Percentiles rank a stretch among this genome's conserved stretches.
Conservation (phyloP, 768 basidiomycete genomes). For the Phaffia australis region DNA sequence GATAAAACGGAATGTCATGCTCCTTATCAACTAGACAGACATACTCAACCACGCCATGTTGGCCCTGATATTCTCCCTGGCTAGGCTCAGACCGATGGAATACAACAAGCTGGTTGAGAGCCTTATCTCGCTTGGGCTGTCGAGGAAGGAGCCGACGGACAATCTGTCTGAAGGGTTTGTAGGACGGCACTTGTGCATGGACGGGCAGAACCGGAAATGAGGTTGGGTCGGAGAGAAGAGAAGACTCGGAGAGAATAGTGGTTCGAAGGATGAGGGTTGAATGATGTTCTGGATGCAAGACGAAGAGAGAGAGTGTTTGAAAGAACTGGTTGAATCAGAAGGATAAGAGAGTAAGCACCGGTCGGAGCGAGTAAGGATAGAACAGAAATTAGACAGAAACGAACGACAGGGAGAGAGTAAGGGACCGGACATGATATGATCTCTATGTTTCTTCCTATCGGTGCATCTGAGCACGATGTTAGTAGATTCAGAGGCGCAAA, state of each 20-base stretch:
- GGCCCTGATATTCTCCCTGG: background rate
- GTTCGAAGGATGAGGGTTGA: constrained; percentile 81
- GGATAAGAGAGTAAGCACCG: background rate
- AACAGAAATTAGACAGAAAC: background rate
- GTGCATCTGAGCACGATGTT: constrained; percentile 29
- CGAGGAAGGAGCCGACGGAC: constrained; percentile 41
- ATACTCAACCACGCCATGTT: constrained; percentile 14
- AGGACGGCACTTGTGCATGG: background rate
- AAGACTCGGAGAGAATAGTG: constrained; percentile 45
- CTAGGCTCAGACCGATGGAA: constrained; percentile 44
- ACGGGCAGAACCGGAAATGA: background rate
- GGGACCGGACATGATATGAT: constrained; percentile 7
- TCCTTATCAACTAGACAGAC: constrained; percentile 35
- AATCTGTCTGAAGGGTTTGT: constrained; percentile 16
- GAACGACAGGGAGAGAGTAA: constrained; percentile 1
- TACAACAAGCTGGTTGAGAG: constrained; percentile 66
- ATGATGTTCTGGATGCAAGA: constrained; percentile 86
- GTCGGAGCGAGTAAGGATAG: background rate
- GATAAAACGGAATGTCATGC: constrained; percentile 67
- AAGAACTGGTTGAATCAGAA: constrained; percentile 51
- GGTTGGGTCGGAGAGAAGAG: constrained; percentile 33
- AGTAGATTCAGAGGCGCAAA: too few species aligned
- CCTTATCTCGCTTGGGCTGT: constrained; percentile 61
- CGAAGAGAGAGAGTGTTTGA: constrained; percentile 55
- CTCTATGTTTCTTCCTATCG: constrained; percentile 7